These are phyloP conservation scores for Parietaria judaica DNA, from an alignment of 306 rosid species.

Conservation along the genomic window DNA sequence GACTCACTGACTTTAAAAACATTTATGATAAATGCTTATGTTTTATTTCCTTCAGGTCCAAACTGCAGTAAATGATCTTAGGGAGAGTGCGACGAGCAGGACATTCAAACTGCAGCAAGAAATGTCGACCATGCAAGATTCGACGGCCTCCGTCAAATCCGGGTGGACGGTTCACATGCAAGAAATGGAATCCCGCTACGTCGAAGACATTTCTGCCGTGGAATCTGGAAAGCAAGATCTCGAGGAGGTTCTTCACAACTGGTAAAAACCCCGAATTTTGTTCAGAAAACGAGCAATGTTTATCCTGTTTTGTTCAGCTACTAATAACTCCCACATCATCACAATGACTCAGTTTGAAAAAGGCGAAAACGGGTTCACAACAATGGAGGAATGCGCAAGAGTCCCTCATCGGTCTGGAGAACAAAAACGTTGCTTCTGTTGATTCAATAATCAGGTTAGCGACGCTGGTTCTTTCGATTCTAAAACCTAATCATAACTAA, in stretches of 20 bases:
- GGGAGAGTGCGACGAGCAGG: constrained; percentile 84
- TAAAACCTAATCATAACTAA: background rate
- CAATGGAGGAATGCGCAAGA: constrained; percentile 96
- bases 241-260: constrained; percentile 73
- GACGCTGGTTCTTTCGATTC: background rate
- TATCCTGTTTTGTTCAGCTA: constrained; percentile 13
- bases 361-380: constrained; percentile 77
- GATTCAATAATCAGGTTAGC: constrained; percentile 72
- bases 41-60: constrained; percentile 53
- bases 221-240: constrained; percentile 80
- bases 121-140: constrained; percentile 81
- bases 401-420: constrained; percentile 71
- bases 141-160: constrained; percentile 65
- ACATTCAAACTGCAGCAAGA: constrained; percentile 66
- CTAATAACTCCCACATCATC: constrained; percentile 10
- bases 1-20: no score
- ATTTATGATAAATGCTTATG: background rate
- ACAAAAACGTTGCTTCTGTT: constrained; percentile 69
- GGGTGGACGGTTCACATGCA: constrained; percentile 87
- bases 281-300: constrained; percentile 12
- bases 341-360: constrained; percentile 55
- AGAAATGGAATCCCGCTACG: constrained; percentile 69
- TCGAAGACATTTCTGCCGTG: constrained; percentile 69
- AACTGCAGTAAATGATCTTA: constrained; percentile 77
- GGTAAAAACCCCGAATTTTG: constrained; percentile 36